Evolutionary conservation across 1,284 basidiomycete species (phyloP).

Genomic region (Ustilago hordei): DNA sequence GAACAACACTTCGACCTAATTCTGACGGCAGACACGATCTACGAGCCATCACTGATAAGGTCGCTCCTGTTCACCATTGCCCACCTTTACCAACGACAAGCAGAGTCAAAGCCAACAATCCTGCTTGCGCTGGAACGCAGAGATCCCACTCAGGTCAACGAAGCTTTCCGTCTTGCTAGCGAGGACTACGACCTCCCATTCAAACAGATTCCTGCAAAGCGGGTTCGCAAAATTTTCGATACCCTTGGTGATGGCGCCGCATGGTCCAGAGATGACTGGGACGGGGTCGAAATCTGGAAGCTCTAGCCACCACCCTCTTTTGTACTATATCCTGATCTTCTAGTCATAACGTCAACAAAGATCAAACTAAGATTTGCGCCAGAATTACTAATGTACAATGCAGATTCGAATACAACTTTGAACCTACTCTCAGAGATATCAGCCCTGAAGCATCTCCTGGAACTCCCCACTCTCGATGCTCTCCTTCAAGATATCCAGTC

Average conservation of each 20-base stretch:
- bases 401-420: background rate
- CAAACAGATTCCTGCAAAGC: constrained; percentile 75
- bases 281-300: constrained; percentile 81
- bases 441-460: constrained; percentile 74
- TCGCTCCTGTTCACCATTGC: constrained; percentile 80
- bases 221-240: constrained; percentile 76
- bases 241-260: constrained; percentile 71
- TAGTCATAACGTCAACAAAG: background rate
- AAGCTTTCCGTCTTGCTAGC: constrained; percentile 38
- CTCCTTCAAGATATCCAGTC: constrained; percentile 72
- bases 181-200: constrained; percentile 74
- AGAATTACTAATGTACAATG: constrained; percentile 37
- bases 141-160: constrained; percentile 29
- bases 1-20: constrained; percentile 76
- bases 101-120: constrained; percentile 72
- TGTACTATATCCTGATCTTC: background rate
- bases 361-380: constrained; percentile 1
- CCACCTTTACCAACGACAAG: constrained; percentile 70
- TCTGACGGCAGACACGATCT: constrained; percentile 86
- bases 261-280: constrained; percentile 80
- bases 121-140: constrained; percentile 63
- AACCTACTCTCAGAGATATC: background rate
- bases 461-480: constrained; percentile 74
- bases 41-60: constrained; percentile 75
- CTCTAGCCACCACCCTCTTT: constrained; percentile 15